These are phyloP conservation scores for Ceratocystis cubensis DNA, from an alignment of 2,329 filamentous ascomycete species.

Conservation along the genomic window DNA sequence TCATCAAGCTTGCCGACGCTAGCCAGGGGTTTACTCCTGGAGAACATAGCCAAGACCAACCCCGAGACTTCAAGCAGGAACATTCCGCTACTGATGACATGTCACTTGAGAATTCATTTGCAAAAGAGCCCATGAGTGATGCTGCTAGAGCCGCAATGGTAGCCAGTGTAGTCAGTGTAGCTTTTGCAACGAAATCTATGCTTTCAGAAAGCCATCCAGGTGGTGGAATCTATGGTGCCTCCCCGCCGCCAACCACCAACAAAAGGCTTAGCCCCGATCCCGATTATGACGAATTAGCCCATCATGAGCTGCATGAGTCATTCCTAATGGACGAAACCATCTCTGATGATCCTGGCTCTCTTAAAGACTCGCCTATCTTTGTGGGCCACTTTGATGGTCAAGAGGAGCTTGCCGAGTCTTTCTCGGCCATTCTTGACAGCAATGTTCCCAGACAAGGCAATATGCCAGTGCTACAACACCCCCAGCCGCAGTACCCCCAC, in stretches of 20 bases:
- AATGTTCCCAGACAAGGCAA: slow-evolving; percentile 15
- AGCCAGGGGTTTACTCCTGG: neutral
- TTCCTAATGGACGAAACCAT: neutral
- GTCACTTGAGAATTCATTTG: neutral
- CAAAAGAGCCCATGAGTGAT: slow-evolving; percentile 3
- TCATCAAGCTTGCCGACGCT: neutral
- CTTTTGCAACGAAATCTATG: slow-evolving; percentile 19
- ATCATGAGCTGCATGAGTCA: slow-evolving; percentile 6
- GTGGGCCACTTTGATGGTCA: slow-evolving; percentile 2
- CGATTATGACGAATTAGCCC: slow-evolving; percentile 17
- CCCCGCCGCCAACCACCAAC: neutral
- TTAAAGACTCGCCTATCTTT: slow-evolving; percentile 14
- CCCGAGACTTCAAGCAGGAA: neutral
- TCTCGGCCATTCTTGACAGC: slow-evolving; percentile 21
- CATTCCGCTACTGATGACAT: too few relatives aligned
- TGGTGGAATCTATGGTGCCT: slow-evolving; percentile 8
- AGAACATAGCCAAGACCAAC: neutral
- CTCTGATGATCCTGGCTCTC: neutral
- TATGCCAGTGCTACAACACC: neutral
- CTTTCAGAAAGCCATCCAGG: slow-evolving; percentile 13
- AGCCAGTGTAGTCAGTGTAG: slow-evolving; percentile 18
- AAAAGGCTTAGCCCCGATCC: slow-evolving; percentile 9
- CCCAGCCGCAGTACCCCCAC: neutral
- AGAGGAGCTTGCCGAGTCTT: slow-evolving; percentile 23
- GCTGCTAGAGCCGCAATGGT: slow-evolving; percentile 20